Percentiles rank a stretch among this genome's conserved stretches.
Evolutionary conservation across 225 moss, liverwort and hornwort genomes (phyloP).

Genomic region (Marchantia polymorpha): DNA sequence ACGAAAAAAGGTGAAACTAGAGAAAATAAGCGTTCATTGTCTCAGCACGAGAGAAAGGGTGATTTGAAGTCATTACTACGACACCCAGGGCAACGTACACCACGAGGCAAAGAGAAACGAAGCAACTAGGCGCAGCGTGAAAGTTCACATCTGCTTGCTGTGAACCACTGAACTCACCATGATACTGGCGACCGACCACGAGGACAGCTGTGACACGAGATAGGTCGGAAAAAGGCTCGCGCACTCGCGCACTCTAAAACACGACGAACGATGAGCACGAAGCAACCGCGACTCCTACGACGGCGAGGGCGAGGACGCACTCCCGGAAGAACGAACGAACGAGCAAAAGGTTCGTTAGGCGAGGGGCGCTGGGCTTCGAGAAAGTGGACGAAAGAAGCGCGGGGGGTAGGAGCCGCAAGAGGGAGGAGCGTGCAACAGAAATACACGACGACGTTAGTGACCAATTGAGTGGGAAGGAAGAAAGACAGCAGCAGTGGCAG

Average conservation of each 20-base stretch:
- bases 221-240: neutral
- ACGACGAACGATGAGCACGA: neutral
- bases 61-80: too few relatives aligned
- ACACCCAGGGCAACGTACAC: neutral
- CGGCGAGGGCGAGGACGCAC: neutral
- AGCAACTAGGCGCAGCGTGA: neutral
- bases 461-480: conserved; percentile 4
- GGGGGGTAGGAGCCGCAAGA: neutral
- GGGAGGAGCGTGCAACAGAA: neutral
- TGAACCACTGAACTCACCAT: neutral
- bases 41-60: too few relatives aligned
- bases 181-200: neutral
- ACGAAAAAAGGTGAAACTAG: neutral
- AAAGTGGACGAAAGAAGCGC: neutral
- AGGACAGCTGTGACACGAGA: neutral
- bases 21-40: too few relatives aligned
- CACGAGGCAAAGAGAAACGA: neutral
- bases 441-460: neutral
- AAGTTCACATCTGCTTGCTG: neutral
- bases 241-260: neutral
- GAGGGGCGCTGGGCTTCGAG: neutral
- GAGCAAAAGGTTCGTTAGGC: neutral
- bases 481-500: neutral
- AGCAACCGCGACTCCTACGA: neutral
- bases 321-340: neutral